Base-by-base conservation (phyloP, 1,139 yeast genomes). In the Taphrina flavorubra region DNA sequence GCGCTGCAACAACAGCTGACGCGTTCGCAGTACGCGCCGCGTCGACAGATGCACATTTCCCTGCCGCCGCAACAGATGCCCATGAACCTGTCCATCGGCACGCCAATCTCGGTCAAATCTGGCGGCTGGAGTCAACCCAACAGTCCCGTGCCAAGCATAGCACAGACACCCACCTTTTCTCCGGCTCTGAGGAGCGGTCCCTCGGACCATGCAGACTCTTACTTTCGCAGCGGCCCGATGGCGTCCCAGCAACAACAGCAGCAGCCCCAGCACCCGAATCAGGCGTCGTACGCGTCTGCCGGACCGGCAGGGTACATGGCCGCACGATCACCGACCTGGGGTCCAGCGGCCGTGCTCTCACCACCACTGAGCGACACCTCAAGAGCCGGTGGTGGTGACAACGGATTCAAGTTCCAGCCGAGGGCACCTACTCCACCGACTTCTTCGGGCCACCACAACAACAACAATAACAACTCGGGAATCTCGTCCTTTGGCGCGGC, bases 351-450 rank as follows among this genome's bases (percentile, higher is more conserved):
- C 34, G 59, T 63, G 20, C 39, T 47, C 16, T 37, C 67, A 42
- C 66, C 66, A 1, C 66, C 66, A 7, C 13, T 62, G 59, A 62
- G 66, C 37, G 66, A 62, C 18, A 18, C 59, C 2, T 62, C 66
- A 2, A 31, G 40, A 13, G 13, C 20, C 6, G 40, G 11, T 20
- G 16, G 16, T 11, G 42, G 14, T 10, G 31, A 25, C 31, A 4
- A 4, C 4, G 31, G 31, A 25, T 25, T 25, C 56, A 31, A 20
- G 56, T 20, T 14, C 8, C 36, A 13, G 11, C 36, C 56, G n/a
- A 46, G 16, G 31, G 25, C 51, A 46, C 31, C 51, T 2, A 16
- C 51, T 46, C 20, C 51, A 16, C 51, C 25, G 25, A 49, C 55
- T 20, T 11, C 31, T 8, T 25, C n/a, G 14, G 55, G 55, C 18